Percentiles rank a stretch among this genome's conserved stretches.
Evolutionary conservation across 2,329 filamentous ascomycete species (phyloP).

Genomic region (Colletotrichum sp.): DNA sequence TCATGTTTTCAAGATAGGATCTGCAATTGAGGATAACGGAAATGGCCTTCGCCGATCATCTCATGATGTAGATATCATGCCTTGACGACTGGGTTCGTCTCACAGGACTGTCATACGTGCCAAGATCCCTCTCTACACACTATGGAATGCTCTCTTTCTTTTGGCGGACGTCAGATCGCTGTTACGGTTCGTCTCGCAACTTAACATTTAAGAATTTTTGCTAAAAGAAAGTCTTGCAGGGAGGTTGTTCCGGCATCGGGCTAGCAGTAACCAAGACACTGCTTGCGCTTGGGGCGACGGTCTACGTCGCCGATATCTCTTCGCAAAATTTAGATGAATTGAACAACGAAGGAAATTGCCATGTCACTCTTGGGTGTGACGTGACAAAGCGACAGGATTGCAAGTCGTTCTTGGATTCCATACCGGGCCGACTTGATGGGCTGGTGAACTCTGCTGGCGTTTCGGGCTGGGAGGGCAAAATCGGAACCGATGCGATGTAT

Average conservation of each 20-base stretch:
- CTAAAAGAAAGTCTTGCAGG: background rate
- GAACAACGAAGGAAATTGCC: background rate
- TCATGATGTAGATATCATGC: background rate
- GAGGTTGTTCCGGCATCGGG: background rate
- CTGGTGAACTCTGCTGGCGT: slow-evolving; percentile 9
- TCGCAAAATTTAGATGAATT: background rate
- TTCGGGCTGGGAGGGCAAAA: slow-evolving; percentile 12
- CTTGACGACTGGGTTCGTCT: background rate
- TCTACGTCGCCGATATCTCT: background rate
- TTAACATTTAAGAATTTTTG: background rate
- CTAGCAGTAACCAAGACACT: background rate
- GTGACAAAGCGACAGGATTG: background rate
- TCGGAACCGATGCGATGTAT: background rate
- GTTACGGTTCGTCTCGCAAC: background rate
- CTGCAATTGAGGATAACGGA: background rate
- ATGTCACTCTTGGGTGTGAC: background rate
- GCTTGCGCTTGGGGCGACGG: background rate
- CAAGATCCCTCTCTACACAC: background rate
- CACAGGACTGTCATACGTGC: background rate
- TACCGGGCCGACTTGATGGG: slow-evolving; percentile 6
- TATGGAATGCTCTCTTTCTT: background rate
- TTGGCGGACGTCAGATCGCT: background rate
- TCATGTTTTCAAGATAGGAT: background rate
- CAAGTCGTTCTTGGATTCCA: background rate
- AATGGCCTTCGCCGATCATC: background rate